Base-by-base conservation (phyloP, 371 early-diverging fungal species). In the Saksenaea oblongispora region DNA sequence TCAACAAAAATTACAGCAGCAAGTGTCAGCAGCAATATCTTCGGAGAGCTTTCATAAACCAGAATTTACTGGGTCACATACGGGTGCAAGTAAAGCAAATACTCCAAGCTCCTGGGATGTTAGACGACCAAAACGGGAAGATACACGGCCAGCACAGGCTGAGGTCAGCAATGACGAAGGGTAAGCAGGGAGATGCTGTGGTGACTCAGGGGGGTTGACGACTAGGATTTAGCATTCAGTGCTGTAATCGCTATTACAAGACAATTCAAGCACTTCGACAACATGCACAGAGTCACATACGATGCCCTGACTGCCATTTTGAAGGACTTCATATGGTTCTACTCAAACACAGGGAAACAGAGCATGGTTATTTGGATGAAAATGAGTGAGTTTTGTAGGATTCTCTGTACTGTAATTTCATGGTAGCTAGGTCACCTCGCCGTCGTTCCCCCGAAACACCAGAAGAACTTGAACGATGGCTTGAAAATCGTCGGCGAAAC, bases 351-450 rank as follows among this genome's bases (percentile, higher is more conserved):
- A 47, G 51, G 22, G 51, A 47, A 47, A 4, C 22, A 11, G 22
- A 47, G 22, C 51, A 47, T 22, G 51, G 22, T 47, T 47, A 47
- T 47, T 18, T 10, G 26, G 51, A 47, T 10, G 51, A 47, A 22
- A 47, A 47, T 9, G 51, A 47, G 51, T 47, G 22, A 9, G 51
- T 47, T 22, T 47, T 47, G 22, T 22, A 22, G 51, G 22, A 31
- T 31, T 22, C 5, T 47, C 22, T 10, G 22, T 47, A 18, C 22
- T 47, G 51, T 22, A 22, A 18, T n/a, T 47, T 47, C 51, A 47
- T 47, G 8, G 5, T 47, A 47, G 51, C 51, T 47, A 47, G 51
- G 51, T 55, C 56, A 55, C 56, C 56, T 26, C 27, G 56, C 18
- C 18, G 27, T 10, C 18, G 18, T 11, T 55, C 56, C 5, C 56